Conservation (phyloP, 1,284 basidiomycete genomes). For the Agroathelia rolfsii region DNA sequence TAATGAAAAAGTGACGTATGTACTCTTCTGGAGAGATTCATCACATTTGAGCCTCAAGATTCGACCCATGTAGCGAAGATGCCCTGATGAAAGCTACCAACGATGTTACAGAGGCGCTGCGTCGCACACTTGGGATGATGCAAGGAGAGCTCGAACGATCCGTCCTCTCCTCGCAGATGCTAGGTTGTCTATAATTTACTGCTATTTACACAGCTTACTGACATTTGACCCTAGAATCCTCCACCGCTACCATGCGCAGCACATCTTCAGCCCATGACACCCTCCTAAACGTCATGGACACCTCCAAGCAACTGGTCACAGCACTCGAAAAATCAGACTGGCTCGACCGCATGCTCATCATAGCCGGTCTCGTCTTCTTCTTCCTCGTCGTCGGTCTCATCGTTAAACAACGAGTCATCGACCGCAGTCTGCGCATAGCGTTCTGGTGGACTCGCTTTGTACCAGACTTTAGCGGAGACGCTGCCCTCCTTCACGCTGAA, state of each 20-base stretch:
- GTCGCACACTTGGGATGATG: slow-evolving; percentile 78
- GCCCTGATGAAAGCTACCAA: slow-evolving; percentile 79
- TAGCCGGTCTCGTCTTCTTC: slow-evolving; percentile 77
- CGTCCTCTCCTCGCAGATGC: slow-evolving; percentile 75
- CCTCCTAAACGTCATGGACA: slow-evolving; percentile 63
- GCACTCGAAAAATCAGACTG: slow-evolving; percentile 83
- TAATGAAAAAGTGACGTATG: slow-evolving; percentile 50
- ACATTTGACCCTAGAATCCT: slow-evolving; percentile 48
- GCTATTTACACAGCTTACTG: slow-evolving; percentile 4
- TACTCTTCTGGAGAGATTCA: too few species aligned
- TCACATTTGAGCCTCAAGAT: too few species aligned
- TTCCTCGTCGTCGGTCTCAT: slow-evolving; percentile 77
- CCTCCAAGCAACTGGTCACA: slow-evolving; percentile 76
- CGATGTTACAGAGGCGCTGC: slow-evolving; percentile 79
- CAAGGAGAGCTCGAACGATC: slow-evolving; percentile 86
- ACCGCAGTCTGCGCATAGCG: slow-evolving; percentile 57
- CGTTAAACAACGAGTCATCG: slow-evolving; percentile 76
- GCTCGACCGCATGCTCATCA: slow-evolving; percentile 81
- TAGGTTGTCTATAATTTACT: slow-evolving; percentile 43
- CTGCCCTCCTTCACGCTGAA: slow-evolving; percentile 17
- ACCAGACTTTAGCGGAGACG: slow-evolving; percentile 33
- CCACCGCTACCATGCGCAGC: slow-evolving; percentile 64
- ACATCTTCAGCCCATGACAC: slow-evolving; percentile 75
- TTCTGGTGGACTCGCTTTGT: slow-evolving; percentile 75
- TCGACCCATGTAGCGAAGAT: slow-evolving; percentile 82